These are phyloP conservation scores for Paecilomyces sp. DNA, from an alignment of 2,329 filamentous ascomycete species.

Conservation along the genomic window DNA sequence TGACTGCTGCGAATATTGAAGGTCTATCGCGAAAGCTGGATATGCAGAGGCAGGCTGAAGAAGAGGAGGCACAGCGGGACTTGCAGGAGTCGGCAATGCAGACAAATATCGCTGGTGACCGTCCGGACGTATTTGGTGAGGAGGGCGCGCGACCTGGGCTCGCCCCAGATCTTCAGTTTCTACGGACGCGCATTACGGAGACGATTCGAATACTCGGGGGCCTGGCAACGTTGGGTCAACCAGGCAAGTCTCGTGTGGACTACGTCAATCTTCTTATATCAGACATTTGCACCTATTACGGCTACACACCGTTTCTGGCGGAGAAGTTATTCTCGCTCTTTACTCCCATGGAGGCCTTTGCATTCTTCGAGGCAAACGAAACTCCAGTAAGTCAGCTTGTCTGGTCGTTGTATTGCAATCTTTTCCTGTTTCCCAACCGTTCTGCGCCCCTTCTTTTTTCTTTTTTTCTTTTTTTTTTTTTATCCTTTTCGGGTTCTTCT, in stretches of 20 bases:
- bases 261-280: slow-evolving; percentile 81
- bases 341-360: slow-evolving; percentile 85
- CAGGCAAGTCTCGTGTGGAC: slow-evolving; percentile 74
- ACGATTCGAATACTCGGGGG: slow-evolving; percentile 87
- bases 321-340: slow-evolving; percentile 94
- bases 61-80: slow-evolving; percentile 76
- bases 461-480: too few species aligned
- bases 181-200: slow-evolving; percentile 85
- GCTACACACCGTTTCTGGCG: slow-evolving; percentile 89
- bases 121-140: slow-evolving; percentile 56
- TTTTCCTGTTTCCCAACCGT: not conserved
- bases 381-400: slow-evolving; percentile 47
- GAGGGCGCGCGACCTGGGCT: slow-evolving; percentile 56
- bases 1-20: slow-evolving; percentile 94
- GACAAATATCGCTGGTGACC: slow-evolving; percentile 83
- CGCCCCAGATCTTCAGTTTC: slow-evolving; percentile 81
- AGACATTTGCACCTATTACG: slow-evolving; percentile 94
- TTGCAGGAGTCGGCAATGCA: slow-evolving; percentile 78
- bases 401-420: not conserved
- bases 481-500: not conserved
- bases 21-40: slow-evolving; percentile 84
- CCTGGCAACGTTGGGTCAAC: slow-evolving; percentile 73
- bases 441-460: not conserved
- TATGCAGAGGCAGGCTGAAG: slow-evolving; percentile 66
- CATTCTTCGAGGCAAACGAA: slow-evolving; percentile 99